Evolutionary conservation across 345 rosid genomes (phyloP), one percentile per base, ranked within the genome.

Genomic region (Salix purpurea): DNA sequence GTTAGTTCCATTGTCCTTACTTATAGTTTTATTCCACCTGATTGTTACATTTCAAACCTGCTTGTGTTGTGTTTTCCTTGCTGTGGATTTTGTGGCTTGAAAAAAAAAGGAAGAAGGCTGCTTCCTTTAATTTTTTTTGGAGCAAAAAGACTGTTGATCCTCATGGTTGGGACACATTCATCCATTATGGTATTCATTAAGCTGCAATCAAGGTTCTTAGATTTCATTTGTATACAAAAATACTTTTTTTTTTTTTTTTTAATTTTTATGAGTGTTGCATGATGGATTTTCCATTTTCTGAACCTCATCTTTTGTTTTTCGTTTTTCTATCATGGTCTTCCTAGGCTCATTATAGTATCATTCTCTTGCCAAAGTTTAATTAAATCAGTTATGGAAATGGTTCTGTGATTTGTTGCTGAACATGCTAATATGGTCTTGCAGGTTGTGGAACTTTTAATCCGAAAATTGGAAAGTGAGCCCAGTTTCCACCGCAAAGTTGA

Each of bases 371-470:
- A 19, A 74, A 37, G 2, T 74, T 28, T 64, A 62, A 34, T n/a
- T 19, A 37, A 37, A 62, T 62, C 37, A 73, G 36, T 6, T 61
- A 36, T 26, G 69, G 32, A 16, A 18, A 24, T 18, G 32, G 28
- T 44, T 44, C 32, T 1, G 14, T 58, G 65, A n/a, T n/a, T 58
- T 42, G 58, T 4, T 24, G 39, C 23, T 66, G 40, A 66, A 34
- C 69, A 16, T 9, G 2, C 19, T 23, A 60, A 50, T 37, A 69
- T 74, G 56, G 58, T 62, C 50, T 28, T 86, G 81, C 91, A 93
- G 99, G 97, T 95, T 81, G 94, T 93, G 72, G 98, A 96, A 74
- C 92, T 96, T 77, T 87, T 96, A 52, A 92, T 96, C 76, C 89
- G 86, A 62, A 96, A 93, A 84, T 85, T 96, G 86, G 97, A 92